Base-by-base conservation (phyloP, 805 yeast genomes). In the Barnettozyma populi region DNA sequence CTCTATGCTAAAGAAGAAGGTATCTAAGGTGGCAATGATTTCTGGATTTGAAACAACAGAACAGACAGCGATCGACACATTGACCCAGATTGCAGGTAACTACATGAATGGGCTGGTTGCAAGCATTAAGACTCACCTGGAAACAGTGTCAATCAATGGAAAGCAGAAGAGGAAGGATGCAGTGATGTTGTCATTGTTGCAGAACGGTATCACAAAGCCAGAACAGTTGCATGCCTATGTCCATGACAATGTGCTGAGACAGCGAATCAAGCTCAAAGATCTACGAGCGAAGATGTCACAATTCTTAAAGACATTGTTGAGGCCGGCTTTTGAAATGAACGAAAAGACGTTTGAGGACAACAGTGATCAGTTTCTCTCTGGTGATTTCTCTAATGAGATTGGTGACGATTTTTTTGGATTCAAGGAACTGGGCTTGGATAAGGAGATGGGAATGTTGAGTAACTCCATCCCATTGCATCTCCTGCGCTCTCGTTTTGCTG, bases 361-460 rank as follows among this genome's bases (percentile, higher is more conserved):
- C 59, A 85, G 96, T 58, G 97, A 94, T 53, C 96, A 92, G 65
- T 94, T 90, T 62, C 68, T 92, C 54, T 86, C 94, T 27, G 99
- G 99, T 49, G 97, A 90, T 59, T 94, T 94, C 64, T 85, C 97
- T 1, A 84, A 79, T 57, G 97, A 90, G 51, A 70, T 94, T 35
- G 99, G 98, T 7, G 99, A 92, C 58, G 99, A 94, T 68, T 94
- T 90, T 75, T 95, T 95, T 69, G 99, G 99, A 0, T 95, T 94
- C 72, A 86, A 79, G 61, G 98, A 92, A 55, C 72, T 94, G 42
- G 99, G 99, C 0, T 70, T 94, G 45, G 98, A 92, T 59, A 87
- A 84, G 58, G 99, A 94, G 64, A 85, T 89, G 63, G 90, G 92
- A 10, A 71, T 92, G 62, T 67, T 90, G 43, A 84, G 90, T 25